These are phyloP conservation scores for Globisporangium orthogonon DNA, from an alignment of 352 stramenopile genomes.

Conservation along the genomic window DNA sequence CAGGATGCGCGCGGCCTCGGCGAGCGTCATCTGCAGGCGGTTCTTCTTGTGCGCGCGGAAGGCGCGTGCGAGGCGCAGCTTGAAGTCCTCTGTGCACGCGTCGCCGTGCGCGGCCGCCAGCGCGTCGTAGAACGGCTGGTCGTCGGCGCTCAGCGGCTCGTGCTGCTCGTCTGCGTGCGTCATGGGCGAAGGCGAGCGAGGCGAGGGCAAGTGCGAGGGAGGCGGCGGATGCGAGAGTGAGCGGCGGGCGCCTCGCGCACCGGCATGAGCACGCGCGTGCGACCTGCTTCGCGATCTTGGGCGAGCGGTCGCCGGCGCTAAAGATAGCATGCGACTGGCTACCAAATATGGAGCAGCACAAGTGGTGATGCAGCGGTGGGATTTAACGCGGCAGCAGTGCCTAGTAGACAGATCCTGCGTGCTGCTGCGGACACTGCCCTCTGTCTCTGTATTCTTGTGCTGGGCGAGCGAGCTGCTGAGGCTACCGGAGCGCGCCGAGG, in stretches of 20 bases:
- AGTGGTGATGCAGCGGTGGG: no score
- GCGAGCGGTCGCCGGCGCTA: neutral
- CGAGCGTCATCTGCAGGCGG: slow-evolving; percentile 52
- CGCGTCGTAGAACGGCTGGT: slow-evolving; percentile 55
- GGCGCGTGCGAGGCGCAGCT: slow-evolving; percentile 49
- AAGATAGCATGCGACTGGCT: no score
- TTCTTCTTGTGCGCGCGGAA: slow-evolving; percentile 66
- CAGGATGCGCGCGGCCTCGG: slow-evolving; percentile 58
- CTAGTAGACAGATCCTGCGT: no score
- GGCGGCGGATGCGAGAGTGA: slow-evolving; percentile 1
- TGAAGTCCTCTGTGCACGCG: slow-evolving; percentile 51
- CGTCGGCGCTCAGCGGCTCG: slow-evolving; percentile 33
- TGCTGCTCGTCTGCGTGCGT: slow-evolving; percentile 33
- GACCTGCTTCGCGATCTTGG: neutral
- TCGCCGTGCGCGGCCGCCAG: slow-evolving; percentile 48
- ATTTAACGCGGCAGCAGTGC: no score
- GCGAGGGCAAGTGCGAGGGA: neutral
- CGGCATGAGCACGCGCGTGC: neutral
- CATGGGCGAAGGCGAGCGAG: slow-evolving; percentile 9
- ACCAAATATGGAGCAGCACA: no score
- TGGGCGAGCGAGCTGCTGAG: no score
- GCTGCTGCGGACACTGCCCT: no score
- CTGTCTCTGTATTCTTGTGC: no score
- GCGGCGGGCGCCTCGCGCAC: neutral
- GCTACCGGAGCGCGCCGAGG: no score